Evolutionary conservation across 1,284 basidiomycete species (phyloP), one percentile per base, ranked within the genome.

Genomic region (Puccinia coronata): DNA sequence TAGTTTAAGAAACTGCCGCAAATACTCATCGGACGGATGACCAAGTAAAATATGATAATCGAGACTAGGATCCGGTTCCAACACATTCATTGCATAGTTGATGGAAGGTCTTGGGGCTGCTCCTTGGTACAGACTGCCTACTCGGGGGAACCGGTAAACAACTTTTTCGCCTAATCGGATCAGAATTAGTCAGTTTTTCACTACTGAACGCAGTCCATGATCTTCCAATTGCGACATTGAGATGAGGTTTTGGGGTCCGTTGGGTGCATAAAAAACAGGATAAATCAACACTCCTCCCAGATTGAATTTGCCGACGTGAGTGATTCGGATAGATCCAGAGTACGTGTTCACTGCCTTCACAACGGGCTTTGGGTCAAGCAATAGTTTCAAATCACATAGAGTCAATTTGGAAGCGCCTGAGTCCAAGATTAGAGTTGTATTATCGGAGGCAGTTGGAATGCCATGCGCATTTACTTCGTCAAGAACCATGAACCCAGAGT

Each of bases 271-370:
- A 11, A 2, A 61, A 0, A 34, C 25, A 31, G 59, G 59, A 61
- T 61, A 61, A 31, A 61, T 31, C 20, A 34, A n/a, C 0, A 31
- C 25, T 1, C 59, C 59, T 20, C 16, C 36, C 3, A 61, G n/a
- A 31, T 61, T 39, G 36, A 61, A 61, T 23, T 61, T 61, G 1
- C 59, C 59, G 0, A 61, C 59, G 43, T 69, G 65, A 69, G 65
- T 69, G 12, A 69, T 43, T 12, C 14, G 20, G 25, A 47, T 47
- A 41, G 34, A 41, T 14, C 34, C 16, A 43, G n/a, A 69, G n/a
- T n/a, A n/a, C 6, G 8, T 69, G 14, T 47, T 69, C 8, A 69
- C 39, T 16, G 14, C 28, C 65, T 41, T 69, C 11, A 9, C 11
- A 41, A 69, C 16, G 2, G 65, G 34, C 28, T 69, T 69, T 14